A percentile compares a stretch with the other conserved stretches of the same genome.
Conservation (phyloP, 1,139 yeast genomes). For the Pichia sp. region DNA sequence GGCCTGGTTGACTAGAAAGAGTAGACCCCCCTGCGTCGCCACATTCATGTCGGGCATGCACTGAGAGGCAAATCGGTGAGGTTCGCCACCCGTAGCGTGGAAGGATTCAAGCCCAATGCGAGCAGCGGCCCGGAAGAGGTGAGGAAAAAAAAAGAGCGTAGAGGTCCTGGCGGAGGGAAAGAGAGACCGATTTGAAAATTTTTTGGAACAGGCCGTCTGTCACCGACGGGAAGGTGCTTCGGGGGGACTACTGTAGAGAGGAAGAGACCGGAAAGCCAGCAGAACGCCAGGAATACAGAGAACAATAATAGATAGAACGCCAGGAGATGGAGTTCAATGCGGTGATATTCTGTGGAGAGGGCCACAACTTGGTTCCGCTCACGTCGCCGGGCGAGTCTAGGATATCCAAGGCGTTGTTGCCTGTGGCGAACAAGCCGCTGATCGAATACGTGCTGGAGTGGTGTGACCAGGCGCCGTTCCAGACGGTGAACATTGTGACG, state of each 20-base stretch:
- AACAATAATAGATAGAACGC: neutral
- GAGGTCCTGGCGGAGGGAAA: no score
- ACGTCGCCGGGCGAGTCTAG: slow-evolving; percentile 58
- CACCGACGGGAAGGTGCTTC: no score
- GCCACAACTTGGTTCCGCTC: slow-evolving; percentile 67
- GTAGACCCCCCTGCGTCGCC: no score
- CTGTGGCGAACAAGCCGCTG: slow-evolving; percentile 90
- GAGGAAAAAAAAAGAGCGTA: neutral
- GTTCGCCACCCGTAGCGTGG: slow-evolving; percentile 1
- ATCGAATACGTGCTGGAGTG: slow-evolving; percentile 82
- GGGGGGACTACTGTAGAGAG: neutral
- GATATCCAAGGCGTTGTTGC: slow-evolving; percentile 76
- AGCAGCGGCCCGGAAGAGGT: neutral
- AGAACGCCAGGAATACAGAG: neutral
- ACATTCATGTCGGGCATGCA: neutral
- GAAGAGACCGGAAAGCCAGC: no score
- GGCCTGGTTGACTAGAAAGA: no score
- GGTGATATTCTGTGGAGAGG: slow-evolving; percentile 81
- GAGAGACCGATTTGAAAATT: neutral
- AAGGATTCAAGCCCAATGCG: neutral
- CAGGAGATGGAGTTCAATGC: slow-evolving; percentile 83
- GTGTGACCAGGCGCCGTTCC: slow-evolving; percentile 85
- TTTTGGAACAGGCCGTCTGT: neutral
- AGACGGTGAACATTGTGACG: slow-evolving; percentile 53
- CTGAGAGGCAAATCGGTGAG: neutral